A percentile compares a stretch with the other conserved stretches of the same genome.
Conservation (phyloP, 2,329 filamentous ascomycete genomes). For the Colletotrichum sp. region DNA sequence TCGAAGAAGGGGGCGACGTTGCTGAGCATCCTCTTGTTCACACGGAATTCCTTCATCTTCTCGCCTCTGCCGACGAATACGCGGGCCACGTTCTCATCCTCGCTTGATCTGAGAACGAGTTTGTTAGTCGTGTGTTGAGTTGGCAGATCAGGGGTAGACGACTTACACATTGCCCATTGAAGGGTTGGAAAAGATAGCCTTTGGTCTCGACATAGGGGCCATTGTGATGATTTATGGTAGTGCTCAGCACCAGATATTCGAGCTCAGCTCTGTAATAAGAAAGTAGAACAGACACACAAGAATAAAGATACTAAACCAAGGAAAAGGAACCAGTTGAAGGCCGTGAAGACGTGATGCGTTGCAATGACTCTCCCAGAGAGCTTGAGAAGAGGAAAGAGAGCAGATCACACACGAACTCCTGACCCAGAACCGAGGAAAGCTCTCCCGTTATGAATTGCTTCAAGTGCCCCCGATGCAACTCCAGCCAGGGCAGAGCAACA, state of each 20-base stretch:
- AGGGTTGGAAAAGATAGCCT: conserved; percentile 10
- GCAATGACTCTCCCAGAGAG: conserved; percentile 22
- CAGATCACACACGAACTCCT: neutral
- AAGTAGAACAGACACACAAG: neutral
- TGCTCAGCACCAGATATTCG: conserved; percentile 12
- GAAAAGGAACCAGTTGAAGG: neutral
- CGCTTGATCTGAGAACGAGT: neutral
- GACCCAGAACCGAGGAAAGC: conserved; percentile 2
- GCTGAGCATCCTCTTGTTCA: conserved; percentile 51
- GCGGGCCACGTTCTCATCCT: conserved; percentile 28
- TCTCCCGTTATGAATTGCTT: conserved; percentile 15
- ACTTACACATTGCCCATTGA: conserved; percentile 13
- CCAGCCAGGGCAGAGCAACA: conserved; percentile 1
- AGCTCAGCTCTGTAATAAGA: conserved; percentile 12
- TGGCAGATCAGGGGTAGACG: neutral
- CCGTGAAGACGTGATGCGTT: conserved; percentile 1
- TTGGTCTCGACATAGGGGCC: conserved; percentile 20
- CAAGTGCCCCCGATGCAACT: conserved; percentile 1
- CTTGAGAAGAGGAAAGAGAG: conserved; percentile 4
- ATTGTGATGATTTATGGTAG: neutral
- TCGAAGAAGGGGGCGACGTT: conserved; percentile 53
- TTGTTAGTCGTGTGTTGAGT: neutral
- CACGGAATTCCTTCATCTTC: conserved; percentile 38
- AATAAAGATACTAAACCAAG: conserved; percentile 1
- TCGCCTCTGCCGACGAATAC: conserved; percentile 48